Evolutionary conservation across 495 filamentous ascomycete species (phyloP), one percentile per base, ranked within the genome.

Genomic region (Penicillium mononematosum): DNA sequence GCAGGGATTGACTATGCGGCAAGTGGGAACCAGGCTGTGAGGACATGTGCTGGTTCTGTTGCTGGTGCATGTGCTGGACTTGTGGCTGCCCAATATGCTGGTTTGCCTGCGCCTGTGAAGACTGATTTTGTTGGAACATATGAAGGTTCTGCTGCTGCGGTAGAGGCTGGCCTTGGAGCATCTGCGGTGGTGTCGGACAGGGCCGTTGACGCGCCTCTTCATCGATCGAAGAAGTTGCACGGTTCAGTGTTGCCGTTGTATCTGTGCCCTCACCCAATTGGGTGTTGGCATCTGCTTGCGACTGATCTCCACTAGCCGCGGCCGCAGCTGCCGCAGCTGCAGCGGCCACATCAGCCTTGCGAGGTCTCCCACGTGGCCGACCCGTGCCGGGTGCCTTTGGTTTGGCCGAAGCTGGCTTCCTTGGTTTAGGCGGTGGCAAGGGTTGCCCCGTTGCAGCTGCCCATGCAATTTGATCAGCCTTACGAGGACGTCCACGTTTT

Each of bases 401-500:
- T 22, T 72, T 70, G 3, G 52, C 53, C 12, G 55, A 51, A n/a
- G 55, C 24, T 19, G 55, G 55, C 31, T 58, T 58, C 31, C 55
- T 52, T 14, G 55, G 55, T 31, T 58, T 58, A 16, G 66, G 66
- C 3, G 58, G 53, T 41, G 66, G 66, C 27, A 69, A 42, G 5
- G 66, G 66, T 42, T 69, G 64, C 5, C 66, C 66, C 0, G 64
- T 69, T 22, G 64, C 61, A 27, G 38, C 27, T 2, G 64, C 64
- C 61, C 64, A 69, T 3, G 66, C 66, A 50, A 69, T 64, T 22
- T 69, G 66, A 51, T 75, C 72, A 4, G 70, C 68, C 55, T 76
- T 76, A 55, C 74, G 69, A 7, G 74, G 74, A 27, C 74, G 72
- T 25, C 74, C 74, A 44, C 74, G 74, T 36, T 73, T 66, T 19